Conservation (phyloP, 1,284 basidiomycete genomes). For the Phylloporus gajari region DNA sequence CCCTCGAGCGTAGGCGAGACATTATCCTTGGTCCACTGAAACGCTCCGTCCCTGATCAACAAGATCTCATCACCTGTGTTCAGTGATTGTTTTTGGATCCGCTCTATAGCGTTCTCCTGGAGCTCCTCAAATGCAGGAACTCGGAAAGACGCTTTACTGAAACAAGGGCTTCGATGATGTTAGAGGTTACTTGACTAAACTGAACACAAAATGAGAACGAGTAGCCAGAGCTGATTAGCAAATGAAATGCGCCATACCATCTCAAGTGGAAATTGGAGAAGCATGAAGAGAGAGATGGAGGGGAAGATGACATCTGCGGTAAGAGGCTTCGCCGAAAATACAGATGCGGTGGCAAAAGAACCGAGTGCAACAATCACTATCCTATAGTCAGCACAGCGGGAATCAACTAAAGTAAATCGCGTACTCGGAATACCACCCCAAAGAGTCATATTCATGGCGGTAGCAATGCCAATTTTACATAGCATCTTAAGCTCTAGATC, state of each 20-base stretch:
- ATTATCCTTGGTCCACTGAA: slow-evolving; percentile 75
- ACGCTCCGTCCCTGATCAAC: slow-evolving; percentile 78
- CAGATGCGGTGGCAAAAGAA: slow-evolving; percentile 85
- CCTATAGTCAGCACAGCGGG: slow-evolving; percentile 50
- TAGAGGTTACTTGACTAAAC: slow-evolving; percentile 78
- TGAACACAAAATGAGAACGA: slow-evolving; percentile 36
- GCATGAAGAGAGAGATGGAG: slow-evolving; percentile 91
- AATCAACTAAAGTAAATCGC: slow-evolving; percentile 61
- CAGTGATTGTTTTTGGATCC: slow-evolving; percentile 59
- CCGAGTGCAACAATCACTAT: slow-evolving; percentile 85
- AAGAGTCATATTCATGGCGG: slow-evolving; percentile 69
- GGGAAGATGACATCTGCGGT: slow-evolving; percentile 96
- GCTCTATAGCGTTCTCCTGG: slow-evolving; percentile 75
- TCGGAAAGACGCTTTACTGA: slow-evolving; percentile 83
- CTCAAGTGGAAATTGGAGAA: slow-evolving; percentile 88
- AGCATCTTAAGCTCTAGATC: slow-evolving; percentile 86
- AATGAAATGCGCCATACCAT: no score
- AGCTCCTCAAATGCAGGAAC: slow-evolving; percentile 91
- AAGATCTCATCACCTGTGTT: slow-evolving; percentile 75
- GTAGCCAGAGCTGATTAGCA: no score
- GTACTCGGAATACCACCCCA: slow-evolving; percentile 75
- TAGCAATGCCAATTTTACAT: slow-evolving; percentile 80
- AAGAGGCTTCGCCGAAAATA: slow-evolving; percentile 74
- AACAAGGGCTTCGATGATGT: slow-evolving; percentile 87
- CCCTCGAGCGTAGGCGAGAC: slow-evolving; percentile 20